A percentile compares a stretch with the other conserved stretches of the same genome.
Evolutionary conservation across 768 basidiomycete species (phyloP).

Genomic region (Boletellus emodensis): DNA sequence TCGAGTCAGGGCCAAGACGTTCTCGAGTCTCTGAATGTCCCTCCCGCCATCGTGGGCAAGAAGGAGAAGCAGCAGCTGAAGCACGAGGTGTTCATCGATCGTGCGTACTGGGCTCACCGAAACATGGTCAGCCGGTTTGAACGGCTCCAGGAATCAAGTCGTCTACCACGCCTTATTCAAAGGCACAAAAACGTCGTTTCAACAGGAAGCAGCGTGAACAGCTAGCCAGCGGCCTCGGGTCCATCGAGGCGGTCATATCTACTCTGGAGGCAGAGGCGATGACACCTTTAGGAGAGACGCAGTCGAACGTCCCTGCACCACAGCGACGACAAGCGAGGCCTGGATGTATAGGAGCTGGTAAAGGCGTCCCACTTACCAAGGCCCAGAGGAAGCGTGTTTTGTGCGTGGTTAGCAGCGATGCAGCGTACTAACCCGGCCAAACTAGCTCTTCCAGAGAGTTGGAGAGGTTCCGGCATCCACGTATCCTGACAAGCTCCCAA

Average conservation of each 20-base stretch:
- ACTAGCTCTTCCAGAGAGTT: slow-evolving; percentile 42
- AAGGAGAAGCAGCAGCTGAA: slow-evolving; percentile 65
- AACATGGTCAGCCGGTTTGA: neutral
- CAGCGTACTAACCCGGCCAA: neutral
- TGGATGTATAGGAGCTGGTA: slow-evolving; percentile 68
- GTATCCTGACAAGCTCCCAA: slow-evolving; percentile 61
- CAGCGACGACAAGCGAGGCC: slow-evolving; percentile 27
- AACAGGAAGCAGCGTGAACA: slow-evolving; percentile 68
- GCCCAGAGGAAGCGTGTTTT: slow-evolving; percentile 63
- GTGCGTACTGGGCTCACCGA: slow-evolving; percentile 33
- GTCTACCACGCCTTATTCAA: slow-evolving; percentile 57
- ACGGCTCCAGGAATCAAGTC: slow-evolving; percentile 43
- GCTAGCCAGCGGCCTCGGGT: slow-evolving; percentile 46
- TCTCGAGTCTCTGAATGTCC: slow-evolving; percentile 32
- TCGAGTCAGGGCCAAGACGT: slow-evolving; percentile 42
- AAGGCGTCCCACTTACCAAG: slow-evolving; percentile 51
- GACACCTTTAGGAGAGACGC: slow-evolving; percentile 13
- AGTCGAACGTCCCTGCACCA: slow-evolving; percentile 16
- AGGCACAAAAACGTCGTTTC: slow-evolving; percentile 64
- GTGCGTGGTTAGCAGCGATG: slow-evolving; percentile 41
- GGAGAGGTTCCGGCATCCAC: slow-evolving; percentile 66
- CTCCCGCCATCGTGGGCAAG: slow-evolving; percentile 43
- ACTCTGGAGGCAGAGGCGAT: slow-evolving; percentile 42
- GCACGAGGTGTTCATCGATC: slow-evolving; percentile 64
- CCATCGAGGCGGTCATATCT: slow-evolving; percentile 52